Percentiles rank a stretch among this genome's conserved stretches.
Evolutionary conservation across 495 filamentous ascomycete genomes (phyloP).

Genomic region (Neurospora intermedia): DNA sequence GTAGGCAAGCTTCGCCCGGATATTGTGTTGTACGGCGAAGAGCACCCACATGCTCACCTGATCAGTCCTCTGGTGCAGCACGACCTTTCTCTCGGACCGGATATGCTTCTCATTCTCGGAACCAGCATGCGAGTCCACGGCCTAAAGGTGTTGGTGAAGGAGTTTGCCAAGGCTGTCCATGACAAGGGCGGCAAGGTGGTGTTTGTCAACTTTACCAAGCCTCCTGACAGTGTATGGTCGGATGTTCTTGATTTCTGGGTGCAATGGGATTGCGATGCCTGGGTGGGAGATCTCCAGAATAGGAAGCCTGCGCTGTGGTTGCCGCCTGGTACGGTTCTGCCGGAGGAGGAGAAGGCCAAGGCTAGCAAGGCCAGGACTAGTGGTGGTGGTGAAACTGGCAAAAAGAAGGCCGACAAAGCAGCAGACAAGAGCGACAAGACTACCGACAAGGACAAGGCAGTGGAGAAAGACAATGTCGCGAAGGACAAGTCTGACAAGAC

Average conservation of each 20-base stretch:
- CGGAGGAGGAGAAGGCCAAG: constrained; percentile 24
- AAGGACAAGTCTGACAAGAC: constrained; percentile 2
- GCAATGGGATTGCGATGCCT: constrained; percentile 62
- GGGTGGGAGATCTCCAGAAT: constrained; percentile 48
- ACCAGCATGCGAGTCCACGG: constrained; percentile 61
- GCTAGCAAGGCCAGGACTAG: constrained; percentile 14
- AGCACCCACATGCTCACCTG: constrained; percentile 54
- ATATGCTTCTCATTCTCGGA: constrained; percentile 55
- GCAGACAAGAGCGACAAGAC: background rate
- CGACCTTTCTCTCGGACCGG: constrained; percentile 49
- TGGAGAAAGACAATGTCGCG: constrained; percentile 8
- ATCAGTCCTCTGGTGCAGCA: constrained; percentile 52
- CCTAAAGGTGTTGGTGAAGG: constrained; percentile 53
- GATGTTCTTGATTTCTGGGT: constrained; percentile 60
- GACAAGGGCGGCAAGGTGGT: constrained; percentile 52
- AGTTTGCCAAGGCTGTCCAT: constrained; percentile 62
- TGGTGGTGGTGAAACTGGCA: constrained; percentile 14
- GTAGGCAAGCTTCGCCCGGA: constrained; percentile 56
- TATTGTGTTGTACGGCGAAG: constrained; percentile 61
- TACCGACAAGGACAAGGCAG: constrained; percentile 1
- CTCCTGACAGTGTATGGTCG: constrained; percentile 55
- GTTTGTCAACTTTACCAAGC: constrained; percentile 59
- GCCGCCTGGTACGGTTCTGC: constrained; percentile 26
- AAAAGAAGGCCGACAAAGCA: constrained; percentile 11
- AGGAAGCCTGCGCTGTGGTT: constrained; percentile 48